phyloP scores from a whole-genome alignment of 106 monocot species.

The Acorus calamus region DNA sequence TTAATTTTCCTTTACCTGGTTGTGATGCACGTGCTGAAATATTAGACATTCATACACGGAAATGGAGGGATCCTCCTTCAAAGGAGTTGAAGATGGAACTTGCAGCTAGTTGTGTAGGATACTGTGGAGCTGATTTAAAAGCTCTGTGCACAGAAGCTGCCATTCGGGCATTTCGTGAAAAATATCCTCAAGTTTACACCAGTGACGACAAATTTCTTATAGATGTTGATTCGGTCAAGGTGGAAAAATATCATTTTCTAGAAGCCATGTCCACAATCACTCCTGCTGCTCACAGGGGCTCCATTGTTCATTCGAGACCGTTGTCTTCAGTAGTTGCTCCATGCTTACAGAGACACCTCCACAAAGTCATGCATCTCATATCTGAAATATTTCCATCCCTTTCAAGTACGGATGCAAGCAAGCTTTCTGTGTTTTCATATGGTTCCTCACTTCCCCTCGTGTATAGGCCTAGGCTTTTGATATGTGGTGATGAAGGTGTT shows the following conservation, averaged over 20 bases:
- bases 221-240: slow-evolving; percentile 84
- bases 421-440: slow-evolving; percentile 58
- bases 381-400: slow-evolving; percentile 78
- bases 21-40: slow-evolving; percentile 89
- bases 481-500: slow-evolving; percentile 79
- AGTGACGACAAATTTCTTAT: slow-evolving; percentile 98
- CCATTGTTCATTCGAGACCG: slow-evolving; percentile 82
- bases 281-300: slow-evolving; percentile 94
- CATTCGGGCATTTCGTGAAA: slow-evolving; percentile 94
- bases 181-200: slow-evolving; percentile 98
- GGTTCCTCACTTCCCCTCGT: slow-evolving; percentile 77
- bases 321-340: slow-evolving; percentile 75
- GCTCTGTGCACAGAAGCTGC: slow-evolving; percentile 98
- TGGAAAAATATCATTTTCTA: slow-evolving; percentile 88
- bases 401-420: slow-evolving; percentile 45
- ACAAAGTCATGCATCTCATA: slow-evolving; percentile 55
- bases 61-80: slow-evolving; percentile 92
- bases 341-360: slow-evolving; percentile 62
- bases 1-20: slow-evolving; percentile 84
- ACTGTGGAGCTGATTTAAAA: slow-evolving; percentile 97
- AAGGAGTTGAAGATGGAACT: slow-evolving; percentile 83
- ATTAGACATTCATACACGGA: slow-evolving; percentile 91
- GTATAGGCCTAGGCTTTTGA: slow-evolving; percentile 85
- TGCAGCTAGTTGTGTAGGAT: slow-evolving; percentile 97
- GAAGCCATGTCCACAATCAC: slow-evolving; percentile 98